Evolutionary conservation across 306 rosid species (phyloP).

Genomic region (Prunus campanulata): DNA sequence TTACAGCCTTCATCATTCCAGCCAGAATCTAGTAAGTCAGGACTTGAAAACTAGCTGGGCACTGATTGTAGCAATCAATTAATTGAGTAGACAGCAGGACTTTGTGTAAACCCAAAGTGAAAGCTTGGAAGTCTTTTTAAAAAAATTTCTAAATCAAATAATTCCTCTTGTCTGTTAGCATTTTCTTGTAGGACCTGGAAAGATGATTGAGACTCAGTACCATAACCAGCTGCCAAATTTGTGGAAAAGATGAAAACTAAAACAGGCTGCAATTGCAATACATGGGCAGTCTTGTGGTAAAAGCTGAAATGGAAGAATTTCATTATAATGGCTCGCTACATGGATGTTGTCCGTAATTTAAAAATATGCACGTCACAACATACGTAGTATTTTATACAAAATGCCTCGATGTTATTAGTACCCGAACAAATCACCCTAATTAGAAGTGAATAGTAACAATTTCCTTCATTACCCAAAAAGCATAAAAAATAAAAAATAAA

Average conservation of each 20-base stretch:
- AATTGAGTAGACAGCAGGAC: neutral
- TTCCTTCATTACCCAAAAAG: too few species aligned
- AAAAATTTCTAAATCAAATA: neutral
- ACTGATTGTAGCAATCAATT: neutral
- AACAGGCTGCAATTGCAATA: neutral
- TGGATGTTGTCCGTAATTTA: too few species aligned
- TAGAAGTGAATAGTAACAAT: too few species aligned
- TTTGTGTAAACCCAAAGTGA: conserved; percentile 11
- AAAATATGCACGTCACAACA: too few species aligned
- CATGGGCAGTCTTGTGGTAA: neutral
- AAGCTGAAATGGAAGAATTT: neutral
- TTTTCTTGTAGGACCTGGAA: conserved; percentile 5
- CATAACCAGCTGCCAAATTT: conserved; percentile 7
- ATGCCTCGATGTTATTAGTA: too few species aligned
- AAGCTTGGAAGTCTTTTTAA: neutral
- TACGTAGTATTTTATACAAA: too few species aligned
- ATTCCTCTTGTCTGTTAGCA: conserved; percentile 11
- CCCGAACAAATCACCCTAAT: too few species aligned
- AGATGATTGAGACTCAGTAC: conserved; percentile 21
- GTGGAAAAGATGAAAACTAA: neutral
- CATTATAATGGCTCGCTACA: too few species aligned
- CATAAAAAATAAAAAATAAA: too few species aligned
- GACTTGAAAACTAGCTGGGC: neutral
- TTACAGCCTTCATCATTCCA: too few species aligned
- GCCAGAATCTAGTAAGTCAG: neutral